phyloP scores from a whole-genome alignment of 2,329 filamentous ascomycete genomes.

The Cercospora sp. region DNA sequence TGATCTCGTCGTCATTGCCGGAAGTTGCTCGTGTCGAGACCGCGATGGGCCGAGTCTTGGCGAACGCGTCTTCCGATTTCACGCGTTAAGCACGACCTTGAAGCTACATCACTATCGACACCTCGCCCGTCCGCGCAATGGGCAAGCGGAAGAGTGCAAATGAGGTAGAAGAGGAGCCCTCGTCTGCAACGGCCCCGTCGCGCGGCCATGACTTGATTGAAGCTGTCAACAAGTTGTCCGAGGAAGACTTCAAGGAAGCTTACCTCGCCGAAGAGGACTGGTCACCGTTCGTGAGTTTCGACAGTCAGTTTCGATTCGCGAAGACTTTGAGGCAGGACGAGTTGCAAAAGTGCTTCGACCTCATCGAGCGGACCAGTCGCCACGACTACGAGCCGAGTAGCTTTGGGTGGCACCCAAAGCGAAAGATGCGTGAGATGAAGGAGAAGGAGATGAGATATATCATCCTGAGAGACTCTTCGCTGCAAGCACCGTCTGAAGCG shows the following conservation, averaged over 20 bases:
- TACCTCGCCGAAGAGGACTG: conserved; percentile 9
- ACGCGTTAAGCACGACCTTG: background rate
- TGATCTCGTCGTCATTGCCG: background rate
- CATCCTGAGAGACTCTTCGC: conserved; percentile 39
- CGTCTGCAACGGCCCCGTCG: background rate
- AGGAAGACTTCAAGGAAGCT: conserved; percentile 6
- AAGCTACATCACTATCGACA: background rate
- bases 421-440: conserved; percentile 68
- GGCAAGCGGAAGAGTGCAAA: conserved; percentile 21
- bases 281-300: background rate
- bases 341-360: conserved; percentile 50
- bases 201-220: conserved; percentile 4
- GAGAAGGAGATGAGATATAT: conserved; percentile 69
- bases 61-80: background rate
- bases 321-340: conserved; percentile 34
- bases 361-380: conserved; percentile 65
- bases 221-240: background rate
- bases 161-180: background rate
- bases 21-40: background rate
- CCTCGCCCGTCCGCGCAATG: conserved; percentile 10
- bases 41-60: conserved; percentile 1
- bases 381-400: conserved; percentile 64
- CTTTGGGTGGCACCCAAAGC: conserved; percentile 61
- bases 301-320: conserved; percentile 10
- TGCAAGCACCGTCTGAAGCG: background rate